Conservation (phyloP, 345 rosid genomes). For the Eucalyptus regnans region DNA sequence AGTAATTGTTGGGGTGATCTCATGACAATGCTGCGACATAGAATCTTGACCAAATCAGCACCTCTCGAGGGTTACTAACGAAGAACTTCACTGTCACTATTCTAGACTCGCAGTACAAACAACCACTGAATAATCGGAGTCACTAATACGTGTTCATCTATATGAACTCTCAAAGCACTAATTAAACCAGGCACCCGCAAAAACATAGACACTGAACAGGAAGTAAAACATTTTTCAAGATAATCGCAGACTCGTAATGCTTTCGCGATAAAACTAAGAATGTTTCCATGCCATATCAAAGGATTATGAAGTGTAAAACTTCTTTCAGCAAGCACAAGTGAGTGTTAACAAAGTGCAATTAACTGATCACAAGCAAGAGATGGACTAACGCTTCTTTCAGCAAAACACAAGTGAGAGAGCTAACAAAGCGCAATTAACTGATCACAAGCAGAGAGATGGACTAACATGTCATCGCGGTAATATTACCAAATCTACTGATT, state of each 20-base stretch:
- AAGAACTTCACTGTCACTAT: neutral
- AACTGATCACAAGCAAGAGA: neutral
- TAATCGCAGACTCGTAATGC: neutral
- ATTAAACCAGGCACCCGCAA: neutral
- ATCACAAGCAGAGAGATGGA: neutral
- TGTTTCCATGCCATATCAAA: neutral
- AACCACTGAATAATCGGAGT: neutral
- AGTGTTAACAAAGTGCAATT: neutral
- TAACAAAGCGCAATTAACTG: neutral
- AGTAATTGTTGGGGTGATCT: neutral
- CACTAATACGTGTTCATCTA: neutral
- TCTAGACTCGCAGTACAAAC: neutral
- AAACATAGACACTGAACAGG: neutral
- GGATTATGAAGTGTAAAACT: neutral
- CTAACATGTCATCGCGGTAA: neutral
- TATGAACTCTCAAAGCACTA: neutral
- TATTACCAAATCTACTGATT: neutral
- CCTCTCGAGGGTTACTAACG: neutral
- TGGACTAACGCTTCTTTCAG: neutral
- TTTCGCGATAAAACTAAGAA: neutral
- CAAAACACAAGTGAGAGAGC: neutral
- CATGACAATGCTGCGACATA: neutral
- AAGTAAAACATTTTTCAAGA: neutral
- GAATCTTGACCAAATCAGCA: neutral
- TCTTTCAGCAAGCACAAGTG: neutral